A percentile compares a stretch with the other conserved stretches of the same genome.
These are phyloP conservation scores for Artemisia argyi DNA, from an alignment of 129 eudicot genomes.

Conservation along the genomic window DNA sequence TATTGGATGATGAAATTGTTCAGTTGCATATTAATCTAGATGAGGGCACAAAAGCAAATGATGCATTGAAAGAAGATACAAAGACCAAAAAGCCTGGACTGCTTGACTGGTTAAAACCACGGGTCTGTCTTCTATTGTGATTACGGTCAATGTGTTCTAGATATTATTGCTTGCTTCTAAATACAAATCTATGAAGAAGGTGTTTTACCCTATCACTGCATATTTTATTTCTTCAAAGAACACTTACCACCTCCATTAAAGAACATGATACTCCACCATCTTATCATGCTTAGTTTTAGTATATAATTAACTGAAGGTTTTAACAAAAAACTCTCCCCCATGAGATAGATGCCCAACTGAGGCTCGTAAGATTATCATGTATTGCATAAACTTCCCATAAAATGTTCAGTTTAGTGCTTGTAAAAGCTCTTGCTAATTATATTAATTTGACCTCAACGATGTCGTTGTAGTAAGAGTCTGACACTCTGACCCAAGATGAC, in stretches of 20 bases:
- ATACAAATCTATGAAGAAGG: slow-evolving; percentile 2
- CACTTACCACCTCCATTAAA: neutral
- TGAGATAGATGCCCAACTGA: neutral
- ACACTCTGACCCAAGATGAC: neutral
- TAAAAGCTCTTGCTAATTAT: neutral
- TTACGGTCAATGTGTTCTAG: neutral
- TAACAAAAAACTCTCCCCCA: neutral
- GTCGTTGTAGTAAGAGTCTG: no score
- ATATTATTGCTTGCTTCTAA: slow-evolving; percentile 1
- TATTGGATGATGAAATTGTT: slow-evolving; percentile 66
- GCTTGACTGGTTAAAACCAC: slow-evolving; percentile 75
- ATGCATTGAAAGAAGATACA: slow-evolving; percentile 68
- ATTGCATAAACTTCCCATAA: neutral
- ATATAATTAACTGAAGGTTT: neutral
- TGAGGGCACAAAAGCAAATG: slow-evolving; percentile 47
- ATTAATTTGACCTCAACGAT: slow-evolving; percentile 1
- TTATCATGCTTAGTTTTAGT: slow-evolving; percentile 4
- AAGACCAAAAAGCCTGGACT: slow-evolving; percentile 68
- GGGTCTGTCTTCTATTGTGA: slow-evolving; percentile 43
- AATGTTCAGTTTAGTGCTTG: neutral
- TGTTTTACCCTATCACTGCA: neutral
- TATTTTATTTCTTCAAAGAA: neutral
- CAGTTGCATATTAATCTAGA: slow-evolving; percentile 58
- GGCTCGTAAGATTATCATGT: neutral
- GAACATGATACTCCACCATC: neutral